These are phyloP conservation scores for Coleophoma eucalyptorum DNA, from an alignment of 2,329 filamentous ascomycete species.

Conservation along the genomic window DNA sequence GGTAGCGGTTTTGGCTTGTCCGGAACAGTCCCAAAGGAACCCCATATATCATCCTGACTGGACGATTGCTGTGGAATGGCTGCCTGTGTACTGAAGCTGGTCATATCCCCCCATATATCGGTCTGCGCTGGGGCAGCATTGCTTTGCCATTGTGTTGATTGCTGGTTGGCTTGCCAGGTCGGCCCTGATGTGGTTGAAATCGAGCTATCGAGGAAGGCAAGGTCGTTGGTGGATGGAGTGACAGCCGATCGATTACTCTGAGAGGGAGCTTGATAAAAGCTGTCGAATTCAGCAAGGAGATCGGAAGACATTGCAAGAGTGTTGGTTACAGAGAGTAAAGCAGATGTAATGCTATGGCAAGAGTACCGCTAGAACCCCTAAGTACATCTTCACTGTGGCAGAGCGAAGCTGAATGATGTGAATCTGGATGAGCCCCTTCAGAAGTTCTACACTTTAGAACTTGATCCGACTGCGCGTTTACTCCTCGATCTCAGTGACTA, in stretches of 20 bases:
- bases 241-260: constrained; percentile 20
- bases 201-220: constrained; percentile 13
- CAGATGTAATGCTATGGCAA: too few relatives aligned
- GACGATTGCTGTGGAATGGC: constrained; percentile 6
- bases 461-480: too few relatives aligned
- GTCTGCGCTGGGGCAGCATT: constrained; percentile 6
- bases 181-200: constrained; percentile 1
- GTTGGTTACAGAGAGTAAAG: too few relatives aligned
- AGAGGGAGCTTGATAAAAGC: constrained; percentile 33
- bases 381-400: too few relatives aligned
- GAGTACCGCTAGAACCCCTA: too few relatives aligned
- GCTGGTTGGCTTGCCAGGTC: neutral
- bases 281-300: constrained; percentile 60
- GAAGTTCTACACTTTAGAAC: too few relatives aligned
- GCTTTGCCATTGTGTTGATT: constrained; percentile 12
- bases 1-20: constrained; percentile 2
- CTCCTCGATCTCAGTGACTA: too few relatives aligned
- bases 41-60: constrained; percentile 23
- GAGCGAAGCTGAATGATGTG: too few relatives aligned
- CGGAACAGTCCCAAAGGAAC: constrained; percentile 18
- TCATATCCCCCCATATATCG: constrained; percentile 21
- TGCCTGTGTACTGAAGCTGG: constrained; percentile 10
- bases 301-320: constrained; percentile 54
- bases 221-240: constrained; percentile 15
- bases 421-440: too few relatives aligned